Evolutionary conservation across 139 green algal genomes (phyloP).

Genomic region (Chlamydomonas incerta): DNA sequence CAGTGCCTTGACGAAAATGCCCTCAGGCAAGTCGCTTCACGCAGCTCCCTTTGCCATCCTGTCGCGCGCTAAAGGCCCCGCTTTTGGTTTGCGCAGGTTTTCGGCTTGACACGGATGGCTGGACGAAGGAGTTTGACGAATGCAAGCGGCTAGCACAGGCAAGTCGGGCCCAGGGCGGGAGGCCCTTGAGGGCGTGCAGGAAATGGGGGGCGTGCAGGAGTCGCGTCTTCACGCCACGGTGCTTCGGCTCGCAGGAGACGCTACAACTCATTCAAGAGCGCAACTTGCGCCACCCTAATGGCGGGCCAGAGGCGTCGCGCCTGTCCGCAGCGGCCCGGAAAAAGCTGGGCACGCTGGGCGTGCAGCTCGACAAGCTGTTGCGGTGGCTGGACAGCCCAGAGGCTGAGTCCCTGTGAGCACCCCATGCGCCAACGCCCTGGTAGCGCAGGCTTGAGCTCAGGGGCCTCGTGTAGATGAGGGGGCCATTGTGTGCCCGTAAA

Average conservation of each 20-base stretch:
- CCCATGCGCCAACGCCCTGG: no score
- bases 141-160: conserved; percentile 78
- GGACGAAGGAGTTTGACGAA: conserved; percentile 80
- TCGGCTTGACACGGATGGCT: conserved; percentile 73
- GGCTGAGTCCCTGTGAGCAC: conserved; percentile 67
- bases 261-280: conserved; percentile 73
- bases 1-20: no score
- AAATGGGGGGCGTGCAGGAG: background rate
- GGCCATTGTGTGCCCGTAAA: no score
- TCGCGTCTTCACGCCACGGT: background rate
- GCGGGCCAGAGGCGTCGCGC: conserved; percentile 80
- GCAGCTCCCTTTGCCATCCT: background rate
- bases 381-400: conserved; percentile 68
- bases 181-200: background rate
- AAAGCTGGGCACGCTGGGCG: conserved; percentile 85
- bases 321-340: conserved; percentile 82
- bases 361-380: conserved; percentile 73
- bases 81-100: conserved; percentile 50
- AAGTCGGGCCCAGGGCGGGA: background rate
- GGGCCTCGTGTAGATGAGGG: no score
- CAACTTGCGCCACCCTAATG: conserved; percentile 75
- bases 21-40: no score
- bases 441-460: no score
- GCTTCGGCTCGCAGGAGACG: background rate
- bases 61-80: background rate